A percentile compares a stretch with the other conserved stretches of the same genome.
These are phyloP conservation scores for Sclerotinia subarctica DNA, from an alignment of 2,329 filamentous ascomycete species.

Conservation along the genomic window DNA sequence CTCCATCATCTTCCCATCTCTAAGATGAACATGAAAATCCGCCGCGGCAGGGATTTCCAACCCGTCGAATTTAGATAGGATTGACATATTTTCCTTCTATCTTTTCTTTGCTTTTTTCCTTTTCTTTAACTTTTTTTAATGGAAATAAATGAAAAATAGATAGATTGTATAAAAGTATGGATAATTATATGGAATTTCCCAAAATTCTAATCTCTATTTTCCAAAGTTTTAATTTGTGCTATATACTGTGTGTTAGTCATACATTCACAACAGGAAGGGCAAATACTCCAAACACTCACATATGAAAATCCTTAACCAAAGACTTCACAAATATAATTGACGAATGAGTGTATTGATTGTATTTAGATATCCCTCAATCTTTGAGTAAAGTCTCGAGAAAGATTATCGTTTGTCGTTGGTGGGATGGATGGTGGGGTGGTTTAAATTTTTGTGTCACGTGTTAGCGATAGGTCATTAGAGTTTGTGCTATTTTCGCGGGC, in stretches of 20 bases:
- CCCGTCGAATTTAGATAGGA: constrained; percentile 17
- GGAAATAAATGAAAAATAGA: neutral
- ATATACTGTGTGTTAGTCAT: neutral
- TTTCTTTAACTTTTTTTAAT: neutral
- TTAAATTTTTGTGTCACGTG: constrained; percentile 4
- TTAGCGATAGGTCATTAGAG: neutral
- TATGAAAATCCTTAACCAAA: neutral
- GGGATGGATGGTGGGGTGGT: constrained; percentile 14
- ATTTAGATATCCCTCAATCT: neutral
- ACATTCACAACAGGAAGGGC: neutral
- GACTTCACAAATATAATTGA: neutral
- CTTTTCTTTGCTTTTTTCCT: neutral
- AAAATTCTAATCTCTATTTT: neutral
- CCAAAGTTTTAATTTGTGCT: no score
- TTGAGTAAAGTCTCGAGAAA: neutral
- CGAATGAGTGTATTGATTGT: neutral
- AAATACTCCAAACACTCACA: neutral
- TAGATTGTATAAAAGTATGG: neutral
- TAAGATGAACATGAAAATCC: constrained; percentile 47
- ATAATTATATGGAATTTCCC: constrained; percentile 1
- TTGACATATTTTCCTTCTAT: neutral
- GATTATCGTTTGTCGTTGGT: neutral
- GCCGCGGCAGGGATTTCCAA: constrained; percentile 59
- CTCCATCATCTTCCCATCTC: constrained; percentile 53
- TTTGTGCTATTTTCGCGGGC: neutral